Evolutionary conservation across 2,329 filamentous ascomycete species (phyloP), one percentile per base, ranked within the genome.

Genomic region (Fusarium sp.): DNA sequence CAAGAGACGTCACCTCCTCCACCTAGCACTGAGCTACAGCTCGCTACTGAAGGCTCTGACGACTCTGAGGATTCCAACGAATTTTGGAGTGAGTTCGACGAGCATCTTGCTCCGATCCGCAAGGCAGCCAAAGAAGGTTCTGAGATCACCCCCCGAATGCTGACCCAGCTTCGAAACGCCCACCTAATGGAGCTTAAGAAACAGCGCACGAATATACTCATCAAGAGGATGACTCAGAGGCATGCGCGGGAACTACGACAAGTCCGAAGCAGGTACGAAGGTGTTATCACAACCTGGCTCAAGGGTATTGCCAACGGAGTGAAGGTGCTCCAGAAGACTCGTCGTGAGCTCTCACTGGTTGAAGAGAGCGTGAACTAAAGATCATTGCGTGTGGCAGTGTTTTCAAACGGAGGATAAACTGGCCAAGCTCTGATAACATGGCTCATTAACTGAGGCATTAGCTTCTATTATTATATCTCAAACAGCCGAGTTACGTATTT

Each of bases 111-210:
- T 7, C 32, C 43, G 1, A 45, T 59, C 20, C 59, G 47, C 13
- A 37, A 49, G n/a, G 59, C 63, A 14, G 40, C 43, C 1, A 48
- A 63, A 23, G 28, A 42, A 7, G 53, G 53, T 27, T 45, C 37
- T 7, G 23, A 46, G 11, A 45, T 64, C 7, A 49, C 50, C 6
- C 21, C 46, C 18, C 20, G 43, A 10, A 40, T 28, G 18, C n/a
- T 64, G 5, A 40, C 49, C 18, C 23, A 4, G 13, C 28, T 64
- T 18, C 53, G 37, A 14, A 13, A 51, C 7, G 14, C 42, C 7
- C 48, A 59, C 25, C 18, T 49, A 7, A 13, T n/a, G 4, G 60
- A 59, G n/a, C 42, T 30, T 13, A 49, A 49, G 23, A 43, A 49
- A 27, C 20, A 25, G 6, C 30, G 25, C 11, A 23, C 37, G 34